These are phyloP conservation scores for Santalum album DNA, from an alignment of 164 flowering plant genomes.

Conservation along the genomic window DNA sequence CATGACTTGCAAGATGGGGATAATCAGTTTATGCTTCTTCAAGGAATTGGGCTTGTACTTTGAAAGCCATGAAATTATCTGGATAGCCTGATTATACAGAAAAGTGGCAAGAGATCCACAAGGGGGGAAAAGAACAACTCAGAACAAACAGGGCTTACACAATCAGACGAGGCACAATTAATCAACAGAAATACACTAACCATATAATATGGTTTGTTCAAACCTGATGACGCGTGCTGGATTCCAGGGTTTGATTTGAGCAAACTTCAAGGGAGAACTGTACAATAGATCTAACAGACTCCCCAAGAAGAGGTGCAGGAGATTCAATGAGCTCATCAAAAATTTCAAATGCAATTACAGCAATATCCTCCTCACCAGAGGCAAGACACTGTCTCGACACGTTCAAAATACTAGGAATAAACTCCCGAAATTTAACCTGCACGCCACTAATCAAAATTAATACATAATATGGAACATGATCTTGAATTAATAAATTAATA, in stretches of 20 bases:
- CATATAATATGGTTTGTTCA: neutral
- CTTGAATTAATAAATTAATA: too few species aligned
- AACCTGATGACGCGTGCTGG: slow-evolving; percentile 92
- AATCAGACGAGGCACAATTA: too few species aligned
- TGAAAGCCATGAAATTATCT: slow-evolving; percentile 95
- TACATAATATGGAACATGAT: too few species aligned
- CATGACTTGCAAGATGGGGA: slow-evolving; percentile 85
- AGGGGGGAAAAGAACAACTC: neutral
- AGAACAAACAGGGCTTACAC: slow-evolving; percentile 1
- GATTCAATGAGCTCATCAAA: slow-evolving; percentile 98
- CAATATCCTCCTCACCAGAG: slow-evolving; percentile 90
- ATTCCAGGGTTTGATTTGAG: slow-evolving; percentile 71
- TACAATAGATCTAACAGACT: slow-evolving; percentile 80
- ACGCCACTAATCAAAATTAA: neutral
- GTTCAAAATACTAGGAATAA: slow-evolving; percentile 86
- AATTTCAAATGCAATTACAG: slow-evolving; percentile 87
- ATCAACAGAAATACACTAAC: neutral
- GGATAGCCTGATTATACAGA: slow-evolving; percentile 69
- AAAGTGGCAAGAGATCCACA: neutral
- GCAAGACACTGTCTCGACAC: slow-evolving; percentile 85
- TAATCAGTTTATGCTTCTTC: slow-evolving; percentile 78
- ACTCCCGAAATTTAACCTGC: slow-evolving; percentile 85
- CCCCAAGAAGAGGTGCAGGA: slow-evolving; percentile 96
- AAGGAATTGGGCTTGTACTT: slow-evolving; percentile 74
- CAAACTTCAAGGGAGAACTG: slow-evolving; percentile 98